Conservation (phyloP, 768 basidiomycete species). For the Amanita polypyramis region DNA sequence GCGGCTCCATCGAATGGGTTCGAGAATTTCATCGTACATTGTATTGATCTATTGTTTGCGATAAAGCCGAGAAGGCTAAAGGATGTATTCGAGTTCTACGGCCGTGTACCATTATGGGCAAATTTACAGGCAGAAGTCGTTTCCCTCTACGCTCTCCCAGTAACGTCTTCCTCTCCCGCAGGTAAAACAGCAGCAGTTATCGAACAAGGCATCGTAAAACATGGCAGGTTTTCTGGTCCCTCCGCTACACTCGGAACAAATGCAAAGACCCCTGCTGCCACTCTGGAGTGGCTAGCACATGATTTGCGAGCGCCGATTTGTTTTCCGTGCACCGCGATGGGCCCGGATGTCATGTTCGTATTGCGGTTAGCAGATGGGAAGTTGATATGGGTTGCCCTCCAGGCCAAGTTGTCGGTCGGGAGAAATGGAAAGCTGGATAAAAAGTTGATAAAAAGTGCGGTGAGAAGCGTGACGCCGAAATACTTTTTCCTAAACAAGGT, state of each 20-base stretch:
- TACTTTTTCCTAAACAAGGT: slow-evolving; percentile 32
- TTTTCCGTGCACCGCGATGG: slow-evolving; percentile 30
- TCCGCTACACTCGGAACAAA: slow-evolving; percentile 28
- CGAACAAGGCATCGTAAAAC: slow-evolving; percentile 21
- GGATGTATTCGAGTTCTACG: slow-evolving; percentile 26
- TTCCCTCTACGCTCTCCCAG: slow-evolving; percentile 16
- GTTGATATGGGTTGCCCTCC: slow-evolving; percentile 31
- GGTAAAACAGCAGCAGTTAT: too few species aligned
- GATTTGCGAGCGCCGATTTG: slow-evolving; percentile 23
- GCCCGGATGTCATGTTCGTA: slow-evolving; percentile 32
- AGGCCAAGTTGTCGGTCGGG: slow-evolving; percentile 28
- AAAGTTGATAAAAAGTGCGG: slow-evolving; percentile 24
- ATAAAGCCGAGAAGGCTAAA: slow-evolving; percentile 15
- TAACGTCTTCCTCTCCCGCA: slow-evolving; percentile 5
- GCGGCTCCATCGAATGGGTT: slow-evolving; percentile 27
- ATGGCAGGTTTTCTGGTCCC: slow-evolving; percentile 21
- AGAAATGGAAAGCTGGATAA: slow-evolving; percentile 18
- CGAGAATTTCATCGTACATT: slow-evolving; percentile 34
- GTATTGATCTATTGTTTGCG: slow-evolving; percentile 28
- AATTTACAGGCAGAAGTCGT: slow-evolving; percentile 26
- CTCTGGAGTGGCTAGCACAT: slow-evolving; percentile 26
- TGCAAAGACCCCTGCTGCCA: slow-evolving; percentile 23
- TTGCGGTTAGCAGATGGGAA: slow-evolving; percentile 24
- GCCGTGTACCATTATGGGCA: slow-evolving; percentile 24
- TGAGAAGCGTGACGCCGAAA: slow-evolving; percentile 31